Evolutionary conservation across 257 asterid species (phyloP).

Genomic region (Ligustrum vulgare): DNA sequence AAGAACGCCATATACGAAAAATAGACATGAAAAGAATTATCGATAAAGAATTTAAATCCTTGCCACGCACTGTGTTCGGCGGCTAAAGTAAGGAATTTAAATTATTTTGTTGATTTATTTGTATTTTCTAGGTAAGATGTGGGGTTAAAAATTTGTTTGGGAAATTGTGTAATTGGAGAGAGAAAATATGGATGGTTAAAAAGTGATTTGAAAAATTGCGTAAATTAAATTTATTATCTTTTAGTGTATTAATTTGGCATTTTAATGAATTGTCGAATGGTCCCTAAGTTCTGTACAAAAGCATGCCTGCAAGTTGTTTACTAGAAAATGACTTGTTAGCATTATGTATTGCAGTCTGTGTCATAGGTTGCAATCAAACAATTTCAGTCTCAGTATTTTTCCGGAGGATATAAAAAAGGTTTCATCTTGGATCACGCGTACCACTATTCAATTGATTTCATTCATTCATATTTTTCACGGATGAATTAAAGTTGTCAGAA

Average conservation of each 20-base stretch:
- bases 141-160: too few species aligned
- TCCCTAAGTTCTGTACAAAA: neutral
- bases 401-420: slow-evolving; percentile 12
- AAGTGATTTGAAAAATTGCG: too few species aligned
- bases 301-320: slow-evolving; percentile 19
- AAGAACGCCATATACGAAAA: neutral
- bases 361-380: slow-evolving; percentile 28
- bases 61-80: neutral
- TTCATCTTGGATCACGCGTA: slow-evolving; percentile 35
- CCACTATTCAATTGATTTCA: neutral
- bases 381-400: slow-evolving; percentile 20
- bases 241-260: too few species aligned
- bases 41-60: neutral
- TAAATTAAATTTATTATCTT: too few species aligned
- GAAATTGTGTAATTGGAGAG: too few species aligned
- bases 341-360: slow-evolving; percentile 4
- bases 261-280: too few species aligned
- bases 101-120: too few species aligned
- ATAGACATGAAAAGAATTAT: neutral
- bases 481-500: neutral
- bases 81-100: too few species aligned
- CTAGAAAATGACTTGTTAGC: slow-evolving; percentile 32
- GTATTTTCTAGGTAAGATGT: too few species aligned
- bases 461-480: slow-evolving; percentile 13
- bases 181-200: too few species aligned